Evolutionary conservation across 2,329 filamentous ascomycete species (phyloP), one percentile per base, ranked within the genome.

Genomic region (Fusarium robinianum): DNA sequence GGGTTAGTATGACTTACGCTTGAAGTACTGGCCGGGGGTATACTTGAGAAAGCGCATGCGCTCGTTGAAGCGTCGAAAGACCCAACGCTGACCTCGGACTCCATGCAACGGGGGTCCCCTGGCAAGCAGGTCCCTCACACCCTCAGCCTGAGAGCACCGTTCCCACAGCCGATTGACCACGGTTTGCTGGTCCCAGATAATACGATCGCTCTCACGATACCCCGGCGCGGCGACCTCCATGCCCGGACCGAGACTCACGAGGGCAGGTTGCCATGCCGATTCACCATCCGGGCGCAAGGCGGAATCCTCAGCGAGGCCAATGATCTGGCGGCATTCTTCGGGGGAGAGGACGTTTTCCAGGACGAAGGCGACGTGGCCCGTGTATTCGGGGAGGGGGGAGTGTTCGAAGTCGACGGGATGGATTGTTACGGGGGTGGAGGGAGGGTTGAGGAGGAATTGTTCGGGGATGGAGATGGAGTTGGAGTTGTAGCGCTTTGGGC

Each of bases 41-140:
- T 94, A 94, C 60, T 80, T 84, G 36, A 95, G 69, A 58, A 91
- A 91, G 18, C 89, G 73, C 77, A 91, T 77, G 23, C 87, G 71
- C 62, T 90, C 80, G 63, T 94, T 94, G 27, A 88, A 64, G 8
- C 83, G 55, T 22, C 64, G 49, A 51, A 79, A 75, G 34, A 64
- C 61, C 73, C 75, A 76, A 33, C 60, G 53, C 4, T 60, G 62
- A 18, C 46, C 51, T 4, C 51, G 50, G 17, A 44, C 43, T 14
- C 46, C 45, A 14, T 56, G 43, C 6, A 65, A 57, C 15, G 63
- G 53, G 1, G 67, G 58, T 12, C 75, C 58, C 3, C 60, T 56
- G 1, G 57, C 64, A 16, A 81, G 54, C 36, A 67, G 55, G 22
- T 74, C 69, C 11, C 51, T 54, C 21, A 81, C 53, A 2, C 72